A percentile compares a stretch with the other conserved stretches of the same genome.
These are phyloP conservation scores for Gaeumannomyces sp. DNA, from an alignment of 2,329 filamentous ascomycete species.

Conservation along the genomic window DNA sequence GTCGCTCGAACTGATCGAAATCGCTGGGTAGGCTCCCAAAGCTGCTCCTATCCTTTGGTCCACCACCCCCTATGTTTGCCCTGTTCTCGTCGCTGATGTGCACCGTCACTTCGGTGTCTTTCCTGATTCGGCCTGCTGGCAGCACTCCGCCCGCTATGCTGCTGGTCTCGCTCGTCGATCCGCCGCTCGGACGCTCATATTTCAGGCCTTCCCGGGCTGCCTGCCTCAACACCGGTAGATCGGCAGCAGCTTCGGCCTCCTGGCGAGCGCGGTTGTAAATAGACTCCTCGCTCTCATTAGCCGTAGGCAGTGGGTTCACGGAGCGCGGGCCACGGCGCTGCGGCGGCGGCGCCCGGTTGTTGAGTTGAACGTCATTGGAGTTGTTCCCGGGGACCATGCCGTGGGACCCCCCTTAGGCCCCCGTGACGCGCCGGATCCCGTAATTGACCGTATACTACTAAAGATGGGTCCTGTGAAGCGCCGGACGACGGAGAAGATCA, in stretches of 20 bases:
- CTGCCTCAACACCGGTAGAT: background rate
- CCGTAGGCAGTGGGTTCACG: background rate
- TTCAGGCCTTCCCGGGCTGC: background rate
- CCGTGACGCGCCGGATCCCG: background rate
- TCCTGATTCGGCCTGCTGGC: background rate
- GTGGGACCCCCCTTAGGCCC: background rate
- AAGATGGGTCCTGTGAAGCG: slow-evolving; percentile 6
- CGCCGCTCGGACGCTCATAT: background rate
- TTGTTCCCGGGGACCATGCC: background rate
- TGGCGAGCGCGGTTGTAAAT: background rate
- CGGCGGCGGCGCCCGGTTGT: background rate
- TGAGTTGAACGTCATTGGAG: background rate
- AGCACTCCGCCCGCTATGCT: background rate
- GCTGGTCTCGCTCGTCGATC: background rate
- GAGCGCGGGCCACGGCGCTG: background rate
- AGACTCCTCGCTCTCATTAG: slow-evolving; percentile 1
- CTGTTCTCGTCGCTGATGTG: background rate
- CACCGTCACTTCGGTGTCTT: background rate
- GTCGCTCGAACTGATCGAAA: background rate
- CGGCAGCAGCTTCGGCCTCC: background rate
- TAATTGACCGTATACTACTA: background rate
- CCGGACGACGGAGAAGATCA: slow-evolving; percentile 17
- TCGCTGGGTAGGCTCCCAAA: background rate
- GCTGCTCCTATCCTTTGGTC: background rate
- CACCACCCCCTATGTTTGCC: background rate